These are phyloP conservation scores for Gonium pectorale DNA, from an alignment of 139 green algal species.

Conservation along the genomic window DNA sequence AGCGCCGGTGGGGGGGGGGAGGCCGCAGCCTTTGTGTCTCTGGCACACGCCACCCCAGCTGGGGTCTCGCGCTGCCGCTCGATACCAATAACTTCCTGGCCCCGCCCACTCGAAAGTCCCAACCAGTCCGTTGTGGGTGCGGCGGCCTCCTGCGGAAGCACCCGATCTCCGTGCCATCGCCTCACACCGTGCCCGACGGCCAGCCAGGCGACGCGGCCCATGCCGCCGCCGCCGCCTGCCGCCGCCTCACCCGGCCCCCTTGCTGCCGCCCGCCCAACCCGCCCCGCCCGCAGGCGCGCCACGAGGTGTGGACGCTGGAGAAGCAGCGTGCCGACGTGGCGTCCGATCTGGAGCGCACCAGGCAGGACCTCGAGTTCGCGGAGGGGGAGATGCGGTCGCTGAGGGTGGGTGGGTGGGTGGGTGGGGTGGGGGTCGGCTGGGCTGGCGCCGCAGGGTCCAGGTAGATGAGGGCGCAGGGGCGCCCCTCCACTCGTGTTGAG, in stretches of 20 bases:
- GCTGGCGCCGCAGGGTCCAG: not conserved
- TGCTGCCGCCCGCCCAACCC: not conserved
- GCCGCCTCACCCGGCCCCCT: not conserved
- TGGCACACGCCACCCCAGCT: not conserved
- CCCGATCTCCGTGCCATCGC: no score
- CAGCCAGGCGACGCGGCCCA: no score
- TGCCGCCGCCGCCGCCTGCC: not conserved
- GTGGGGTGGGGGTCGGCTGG: no score
- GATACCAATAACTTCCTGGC: no score
- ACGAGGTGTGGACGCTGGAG: slow-evolving; percentile 56
- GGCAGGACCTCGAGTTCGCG: slow-evolving; percentile 53
- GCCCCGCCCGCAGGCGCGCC: not conserved
- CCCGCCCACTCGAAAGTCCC: no score
- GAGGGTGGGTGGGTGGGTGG: slow-evolving; percentile 30
- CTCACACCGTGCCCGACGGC: no score
- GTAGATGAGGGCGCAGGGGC: not conserved
- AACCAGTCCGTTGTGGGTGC: no score
- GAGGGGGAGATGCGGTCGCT: slow-evolving; percentile 51
- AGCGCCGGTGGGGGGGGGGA: not conserved
- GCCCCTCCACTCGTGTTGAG: not conserved
- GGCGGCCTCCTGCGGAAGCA: no score
- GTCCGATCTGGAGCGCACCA: slow-evolving; percentile 48
- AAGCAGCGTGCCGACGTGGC: slow-evolving; percentile 55
- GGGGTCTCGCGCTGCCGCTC: not conserved
- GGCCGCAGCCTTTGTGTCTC: not conserved